A percentile compares a stretch with the other conserved stretches of the same genome.
These are phyloP conservation scores for Thelephora ganbajun DNA, from an alignment of 768 basidiomycete species.

Conservation along the genomic window DNA sequence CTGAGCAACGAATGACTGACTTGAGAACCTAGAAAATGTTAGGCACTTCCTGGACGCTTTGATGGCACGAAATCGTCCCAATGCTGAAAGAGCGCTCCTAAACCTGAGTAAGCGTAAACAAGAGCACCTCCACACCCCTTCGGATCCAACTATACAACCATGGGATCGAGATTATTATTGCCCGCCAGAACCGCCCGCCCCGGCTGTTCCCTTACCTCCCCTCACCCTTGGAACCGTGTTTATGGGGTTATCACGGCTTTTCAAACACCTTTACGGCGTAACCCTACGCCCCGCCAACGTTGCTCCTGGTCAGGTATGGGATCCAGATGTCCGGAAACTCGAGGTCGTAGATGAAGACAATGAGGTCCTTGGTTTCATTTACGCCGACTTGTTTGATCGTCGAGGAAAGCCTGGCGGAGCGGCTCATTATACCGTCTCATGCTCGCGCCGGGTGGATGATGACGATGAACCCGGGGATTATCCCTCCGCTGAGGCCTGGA, in stretches of 20 bases:
- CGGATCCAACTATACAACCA: conserved; percentile 62
- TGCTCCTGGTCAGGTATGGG: conserved; percentile 77
- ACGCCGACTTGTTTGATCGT: conserved; percentile 81
- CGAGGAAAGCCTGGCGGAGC: conserved; percentile 81
- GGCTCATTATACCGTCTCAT: conserved; percentile 95
- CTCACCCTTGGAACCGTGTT: conserved; percentile 86
- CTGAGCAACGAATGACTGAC: not conserved
- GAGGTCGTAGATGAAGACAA: conserved; percentile 84
- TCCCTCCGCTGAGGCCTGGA: conserved; percentile 22
- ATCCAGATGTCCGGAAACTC: conserved; percentile 75
- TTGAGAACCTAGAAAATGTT: conserved; percentile 53
- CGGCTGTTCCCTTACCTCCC: conserved; percentile 57
- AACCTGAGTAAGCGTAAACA: conserved; percentile 62
- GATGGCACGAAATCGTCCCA: conserved; percentile 65
- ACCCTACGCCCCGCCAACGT: conserved; percentile 59
- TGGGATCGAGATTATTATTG: conserved; percentile 98
- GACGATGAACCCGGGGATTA: conserved; percentile 71
- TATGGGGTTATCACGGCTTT: conserved; percentile 81
- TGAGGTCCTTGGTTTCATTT: conserved; percentile 88
- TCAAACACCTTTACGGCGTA: conserved; percentile 79
- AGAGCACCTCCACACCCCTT: conserved; percentile 42
- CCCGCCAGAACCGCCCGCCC: conserved; percentile 61
- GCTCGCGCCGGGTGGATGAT: conserved; percentile 83
- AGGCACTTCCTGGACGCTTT: conserved; percentile 72
- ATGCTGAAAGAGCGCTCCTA: conserved; percentile 60